Conservation (phyloP, 2,329 filamentous ascomycete species). For the Aureobasidium leucospermi region DNA sequence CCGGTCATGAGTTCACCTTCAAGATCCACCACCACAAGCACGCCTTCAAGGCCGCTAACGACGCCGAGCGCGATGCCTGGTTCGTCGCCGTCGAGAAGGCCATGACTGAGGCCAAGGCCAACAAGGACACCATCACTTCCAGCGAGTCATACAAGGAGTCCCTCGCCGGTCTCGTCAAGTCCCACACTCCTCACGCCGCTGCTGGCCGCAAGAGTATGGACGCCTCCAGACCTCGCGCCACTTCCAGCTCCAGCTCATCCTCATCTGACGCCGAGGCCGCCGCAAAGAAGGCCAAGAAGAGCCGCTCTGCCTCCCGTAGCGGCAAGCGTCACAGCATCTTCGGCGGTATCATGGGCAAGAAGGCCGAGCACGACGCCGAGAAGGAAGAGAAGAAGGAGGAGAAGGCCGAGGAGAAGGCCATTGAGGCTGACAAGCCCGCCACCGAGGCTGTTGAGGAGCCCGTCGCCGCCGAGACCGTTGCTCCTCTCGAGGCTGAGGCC, state of each 20-base stretch:
- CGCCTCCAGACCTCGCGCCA: conserved; percentile 25
- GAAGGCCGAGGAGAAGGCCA: conserved; percentile 28
- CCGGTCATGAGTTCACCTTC: conserved; percentile 76
- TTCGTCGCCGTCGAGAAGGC: conserved; percentile 74
- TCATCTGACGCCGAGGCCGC: conserved; percentile 35
- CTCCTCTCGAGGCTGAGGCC: conserved; percentile 24
- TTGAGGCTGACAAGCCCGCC: conserved; percentile 26
- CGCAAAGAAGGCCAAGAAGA: conserved; percentile 37
- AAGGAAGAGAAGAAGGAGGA: conserved; percentile 32
- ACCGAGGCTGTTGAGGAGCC: conserved; percentile 32
- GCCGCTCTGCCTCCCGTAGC: conserved; percentile 52
- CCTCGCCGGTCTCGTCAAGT: conserved; percentile 56
- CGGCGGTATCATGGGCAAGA: conserved; percentile 53
- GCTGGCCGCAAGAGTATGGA: conserved; percentile 32
- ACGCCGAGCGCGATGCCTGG: conserved; percentile 87
- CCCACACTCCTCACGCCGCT: conserved; percentile 26
- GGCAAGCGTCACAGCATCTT: conserved; percentile 52
- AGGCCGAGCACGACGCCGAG: conserved; percentile 44
- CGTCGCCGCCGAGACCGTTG: conserved; percentile 22
- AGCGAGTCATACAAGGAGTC: conserved; percentile 85
- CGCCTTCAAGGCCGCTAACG: conserved; percentile 72
- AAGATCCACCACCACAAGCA: conserved; percentile 84
- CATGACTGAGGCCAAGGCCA: conserved; percentile 76
- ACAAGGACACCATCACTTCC: conserved; percentile 63
- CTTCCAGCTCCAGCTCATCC: conserved; percentile 31